Conservation (phyloP, 2,329 filamentous ascomycete genomes). For the Colletotrichum higginsianum region DNA sequence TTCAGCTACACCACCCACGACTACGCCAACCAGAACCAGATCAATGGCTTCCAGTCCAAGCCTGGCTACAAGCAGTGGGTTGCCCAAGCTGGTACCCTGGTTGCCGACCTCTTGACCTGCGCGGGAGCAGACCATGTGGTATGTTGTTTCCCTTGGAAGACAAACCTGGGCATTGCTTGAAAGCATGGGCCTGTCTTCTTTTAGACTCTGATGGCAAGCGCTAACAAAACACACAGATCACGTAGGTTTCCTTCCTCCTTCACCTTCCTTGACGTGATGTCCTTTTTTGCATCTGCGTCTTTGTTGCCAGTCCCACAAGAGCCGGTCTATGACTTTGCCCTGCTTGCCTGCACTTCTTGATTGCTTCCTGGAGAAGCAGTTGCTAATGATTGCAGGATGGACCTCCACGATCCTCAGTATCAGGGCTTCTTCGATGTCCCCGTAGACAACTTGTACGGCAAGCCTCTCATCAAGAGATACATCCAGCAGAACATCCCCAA, state of each 20-base stretch:
- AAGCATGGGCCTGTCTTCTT: not conserved
- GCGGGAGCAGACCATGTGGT: conserved; percentile 92
- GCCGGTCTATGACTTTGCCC: not conserved
- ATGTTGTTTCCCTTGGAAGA: conserved; percentile 46
- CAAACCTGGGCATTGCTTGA: not conserved
- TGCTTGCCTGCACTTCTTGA: conserved; percentile 14
- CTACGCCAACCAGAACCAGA: conserved; percentile 70
- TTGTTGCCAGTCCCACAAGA: conserved; percentile 5
- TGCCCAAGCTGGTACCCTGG: conserved; percentile 93
- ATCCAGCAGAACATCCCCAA: conserved; percentile 87
- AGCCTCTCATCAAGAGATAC: conserved; percentile 79
- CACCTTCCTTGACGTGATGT: not conserved
- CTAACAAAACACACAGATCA: conserved; percentile 36
- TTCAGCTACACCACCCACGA: conserved; percentile 72
- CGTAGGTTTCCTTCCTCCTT: conserved; percentile 45
- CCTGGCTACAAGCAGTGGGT: conserved; percentile 99
- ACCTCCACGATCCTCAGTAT: conserved; percentile 95
- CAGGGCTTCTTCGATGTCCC: conserved; percentile 99
- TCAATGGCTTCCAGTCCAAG: conserved; percentile 79
- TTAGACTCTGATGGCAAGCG: not conserved
- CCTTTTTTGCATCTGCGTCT: not conserved
- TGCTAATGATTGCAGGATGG: conserved; percentile 71
- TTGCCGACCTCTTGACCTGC: conserved; percentile 94
- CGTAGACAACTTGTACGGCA: conserved; percentile 96
- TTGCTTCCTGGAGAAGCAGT: conserved; percentile 38